phyloP scores from a whole-genome alignment of 2,329 filamentous ascomycete genomes.

The Fusarium pilosicola region DNA sequence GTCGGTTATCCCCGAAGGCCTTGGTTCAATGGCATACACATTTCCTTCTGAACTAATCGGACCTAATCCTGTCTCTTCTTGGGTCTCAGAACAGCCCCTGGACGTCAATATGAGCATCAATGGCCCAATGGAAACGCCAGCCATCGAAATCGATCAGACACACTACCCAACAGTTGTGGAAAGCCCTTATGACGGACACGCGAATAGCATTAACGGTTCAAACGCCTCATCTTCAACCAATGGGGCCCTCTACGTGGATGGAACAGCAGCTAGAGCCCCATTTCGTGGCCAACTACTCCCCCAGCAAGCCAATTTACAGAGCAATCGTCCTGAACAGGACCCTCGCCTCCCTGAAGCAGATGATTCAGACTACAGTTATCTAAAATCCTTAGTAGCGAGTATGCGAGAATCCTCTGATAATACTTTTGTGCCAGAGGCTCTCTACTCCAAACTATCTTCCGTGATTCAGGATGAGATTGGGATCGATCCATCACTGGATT shows the following conservation, averaged over 20 bases:
- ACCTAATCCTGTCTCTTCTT: background rate
- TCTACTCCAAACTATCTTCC: background rate
- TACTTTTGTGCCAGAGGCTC: background rate
- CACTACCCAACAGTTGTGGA: background rate
- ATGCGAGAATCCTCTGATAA: background rate
- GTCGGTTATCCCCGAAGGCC: background rate
- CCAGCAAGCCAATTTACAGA: background rate
- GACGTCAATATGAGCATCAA: background rate
- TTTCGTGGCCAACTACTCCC: slow-evolving; percentile 10
- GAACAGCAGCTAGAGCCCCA: slow-evolving; percentile 16
- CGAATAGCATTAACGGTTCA: background rate
- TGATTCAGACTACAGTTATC: background rate
- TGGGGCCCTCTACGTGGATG: slow-evolving; percentile 17
- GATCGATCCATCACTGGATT: background rate
- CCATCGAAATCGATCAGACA: background rate
- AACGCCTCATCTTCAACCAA: slow-evolving; percentile 7
- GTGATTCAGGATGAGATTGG: background rate
- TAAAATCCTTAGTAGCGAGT: background rate
- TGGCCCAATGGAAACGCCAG: background rate
- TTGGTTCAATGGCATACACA: slow-evolving; percentile 2
- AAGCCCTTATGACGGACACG: background rate
- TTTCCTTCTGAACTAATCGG: background rate
- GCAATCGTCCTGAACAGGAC: background rate
- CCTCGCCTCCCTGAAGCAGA: background rate
- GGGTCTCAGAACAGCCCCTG: background rate